Evolutionary conservation across 345 rosid genomes (phyloP).

Genomic region (Excoecaria agallocha): DNA sequence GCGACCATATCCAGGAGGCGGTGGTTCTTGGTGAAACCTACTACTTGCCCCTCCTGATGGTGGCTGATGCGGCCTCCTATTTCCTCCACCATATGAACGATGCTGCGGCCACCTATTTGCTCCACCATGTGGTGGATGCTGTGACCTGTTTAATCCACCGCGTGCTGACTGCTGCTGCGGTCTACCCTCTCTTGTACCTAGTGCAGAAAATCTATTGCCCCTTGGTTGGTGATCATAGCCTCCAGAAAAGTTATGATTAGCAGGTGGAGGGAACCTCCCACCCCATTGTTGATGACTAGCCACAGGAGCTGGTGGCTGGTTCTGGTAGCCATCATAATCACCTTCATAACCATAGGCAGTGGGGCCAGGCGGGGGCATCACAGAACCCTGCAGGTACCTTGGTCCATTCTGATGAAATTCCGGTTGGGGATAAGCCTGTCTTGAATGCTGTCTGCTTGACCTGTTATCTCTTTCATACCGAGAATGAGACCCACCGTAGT

Average conservation of each 20-base stretch:
- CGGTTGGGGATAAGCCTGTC: slow-evolving; percentile 14
- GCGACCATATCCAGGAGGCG: slow-evolving; percentile 10
- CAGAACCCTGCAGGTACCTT: slow-evolving; percentile 26
- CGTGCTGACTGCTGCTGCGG: slow-evolving; percentile 7
- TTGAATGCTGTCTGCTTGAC: slow-evolving; percentile 23
- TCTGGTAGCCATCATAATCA: slow-evolving; percentile 32
- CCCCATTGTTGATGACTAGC: slow-evolving; percentile 34
- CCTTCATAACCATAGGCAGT: slow-evolving; percentile 25
- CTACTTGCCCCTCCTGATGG: slow-evolving; percentile 11
- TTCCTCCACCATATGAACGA: neutral
- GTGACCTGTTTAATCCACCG: slow-evolving; percentile 13
- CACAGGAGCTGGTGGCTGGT: slow-evolving; percentile 35
- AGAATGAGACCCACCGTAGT: slow-evolving; percentile 18
- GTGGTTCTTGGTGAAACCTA: neutral
- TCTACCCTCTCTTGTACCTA: slow-evolving; percentile 32
- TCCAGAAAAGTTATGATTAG: slow-evolving; percentile 35
- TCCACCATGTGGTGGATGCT: slow-evolving; percentile 9
- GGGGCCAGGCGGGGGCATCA: slow-evolving; percentile 2
- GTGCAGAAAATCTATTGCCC: slow-evolving; percentile 36
- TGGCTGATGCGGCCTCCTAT: slow-evolving; percentile 8
- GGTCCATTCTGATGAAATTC: slow-evolving; percentile 32
- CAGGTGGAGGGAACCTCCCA: slow-evolving; percentile 34
- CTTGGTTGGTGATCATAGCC: slow-evolving; percentile 39
- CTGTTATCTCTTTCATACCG: slow-evolving; percentile 28
- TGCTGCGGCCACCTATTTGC: slow-evolving; percentile 12